Conservation (phyloP, 805 yeast genomes). For the Candida ascalaphidarum region DNA sequence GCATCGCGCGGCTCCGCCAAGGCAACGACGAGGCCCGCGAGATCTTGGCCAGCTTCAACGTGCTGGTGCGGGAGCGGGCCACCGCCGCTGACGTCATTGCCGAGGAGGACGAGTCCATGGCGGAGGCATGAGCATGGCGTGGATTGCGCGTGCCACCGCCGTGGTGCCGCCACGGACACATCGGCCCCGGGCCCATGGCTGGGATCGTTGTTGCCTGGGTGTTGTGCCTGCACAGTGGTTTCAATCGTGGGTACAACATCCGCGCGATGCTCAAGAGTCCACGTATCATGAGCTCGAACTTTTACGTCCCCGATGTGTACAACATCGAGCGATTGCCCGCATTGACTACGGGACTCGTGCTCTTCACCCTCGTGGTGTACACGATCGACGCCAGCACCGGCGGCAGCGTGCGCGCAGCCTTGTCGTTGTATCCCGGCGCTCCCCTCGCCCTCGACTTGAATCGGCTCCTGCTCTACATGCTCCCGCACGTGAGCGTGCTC, state of each 20-base stretch:
- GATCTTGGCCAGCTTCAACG: constrained; percentile 13
- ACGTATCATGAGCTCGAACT: background rate
- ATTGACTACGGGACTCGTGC: constrained; percentile 49
- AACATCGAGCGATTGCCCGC: constrained; percentile 37
- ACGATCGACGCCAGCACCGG: constrained; percentile 17
- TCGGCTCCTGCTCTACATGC: constrained; percentile 61
- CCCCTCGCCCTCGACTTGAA: constrained; percentile 38
- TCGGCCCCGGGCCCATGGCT: too few species aligned
- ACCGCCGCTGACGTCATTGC: too few species aligned
- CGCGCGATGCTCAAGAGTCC: background rate
- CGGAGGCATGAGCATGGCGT: constrained; percentile 1
- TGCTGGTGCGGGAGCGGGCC: too few species aligned
- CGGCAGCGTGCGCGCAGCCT: constrained; percentile 20
- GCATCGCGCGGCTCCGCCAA: constrained; percentile 22
- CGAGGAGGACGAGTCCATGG: too few species aligned
- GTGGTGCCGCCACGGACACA: background rate
- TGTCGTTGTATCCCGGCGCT: constrained; percentile 50
- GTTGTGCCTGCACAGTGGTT: background rate
- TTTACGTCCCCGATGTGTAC: constrained; percentile 1
- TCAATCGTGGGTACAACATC: background rate
- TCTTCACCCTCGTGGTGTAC: constrained; percentile 43
- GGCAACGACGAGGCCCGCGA: constrained; percentile 18
- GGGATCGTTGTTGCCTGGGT: background rate
- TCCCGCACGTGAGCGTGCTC: constrained; percentile 53
- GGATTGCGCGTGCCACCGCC: background rate